These are phyloP conservation scores for Blastobotrys terrestris DNA, from an alignment of 805 yeast species.

Conservation along the genomic window DNA sequence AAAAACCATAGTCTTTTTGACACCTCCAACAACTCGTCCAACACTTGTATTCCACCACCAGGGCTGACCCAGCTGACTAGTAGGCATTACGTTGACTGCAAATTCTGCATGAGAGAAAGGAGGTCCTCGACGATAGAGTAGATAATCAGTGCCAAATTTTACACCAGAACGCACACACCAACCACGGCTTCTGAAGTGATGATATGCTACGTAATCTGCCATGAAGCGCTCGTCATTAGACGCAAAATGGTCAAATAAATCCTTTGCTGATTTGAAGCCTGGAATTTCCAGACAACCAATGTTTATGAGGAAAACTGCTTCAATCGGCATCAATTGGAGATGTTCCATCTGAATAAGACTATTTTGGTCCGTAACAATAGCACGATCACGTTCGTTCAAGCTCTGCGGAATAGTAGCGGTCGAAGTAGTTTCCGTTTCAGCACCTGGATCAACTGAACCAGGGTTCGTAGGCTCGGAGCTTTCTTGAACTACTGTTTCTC, in stretches of 20 bases:
- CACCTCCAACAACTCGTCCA: slow-evolving; percentile 81
- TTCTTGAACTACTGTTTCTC: slow-evolving; percentile 24
- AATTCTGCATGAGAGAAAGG: slow-evolving; percentile 93
- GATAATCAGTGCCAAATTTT: slow-evolving; percentile 83
- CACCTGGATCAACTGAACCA: no score
- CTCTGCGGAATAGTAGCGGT: no score
- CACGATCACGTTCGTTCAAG: slow-evolving; percentile 36
- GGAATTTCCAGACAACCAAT: slow-evolving; percentile 42
- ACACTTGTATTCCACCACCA: slow-evolving; percentile 63
- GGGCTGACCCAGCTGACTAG: slow-evolving; percentile 29
- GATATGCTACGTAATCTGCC: slow-evolving; percentile 64
- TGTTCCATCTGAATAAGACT: slow-evolving; percentile 31
- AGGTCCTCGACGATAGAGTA: slow-evolving; percentile 86
- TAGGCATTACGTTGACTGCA: slow-evolving; percentile 51
- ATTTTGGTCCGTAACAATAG: slow-evolving; percentile 25
- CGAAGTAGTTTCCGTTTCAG: no score
- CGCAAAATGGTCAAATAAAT: slow-evolving; percentile 21
- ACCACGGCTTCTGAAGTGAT: slow-evolving; percentile 79
- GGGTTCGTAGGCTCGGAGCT: no score
- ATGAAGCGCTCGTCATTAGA: slow-evolving; percentile 37
- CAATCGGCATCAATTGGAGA: slow-evolving; percentile 70
- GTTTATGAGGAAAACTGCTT: slow-evolving; percentile 61
- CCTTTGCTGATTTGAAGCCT: slow-evolving; percentile 23
- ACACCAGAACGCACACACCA: slow-evolving; percentile 94
- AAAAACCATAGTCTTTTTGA: slow-evolving; percentile 68